Evolutionary conservation across 495 filamentous ascomycete species (phyloP).

Genomic region (Xylaria palmicola): DNA sequence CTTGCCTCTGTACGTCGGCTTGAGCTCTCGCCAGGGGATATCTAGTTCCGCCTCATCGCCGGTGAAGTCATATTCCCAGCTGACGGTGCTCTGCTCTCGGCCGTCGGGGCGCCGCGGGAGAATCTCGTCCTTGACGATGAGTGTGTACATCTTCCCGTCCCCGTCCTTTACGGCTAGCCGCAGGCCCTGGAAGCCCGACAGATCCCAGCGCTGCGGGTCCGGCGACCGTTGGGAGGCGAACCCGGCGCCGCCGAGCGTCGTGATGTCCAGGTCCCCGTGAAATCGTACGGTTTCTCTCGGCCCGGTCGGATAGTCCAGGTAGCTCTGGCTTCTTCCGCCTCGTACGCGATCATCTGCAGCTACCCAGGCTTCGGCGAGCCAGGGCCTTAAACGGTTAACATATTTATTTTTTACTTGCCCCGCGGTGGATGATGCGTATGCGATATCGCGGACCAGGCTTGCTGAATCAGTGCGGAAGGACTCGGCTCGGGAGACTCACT

Average conservation of each 20-base stretch:
- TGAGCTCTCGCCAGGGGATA: slow-evolving; percentile 61
- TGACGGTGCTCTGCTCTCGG: slow-evolving; percentile 59
- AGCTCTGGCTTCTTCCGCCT: slow-evolving; percentile 64
- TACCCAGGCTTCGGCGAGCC: slow-evolving; percentile 61
- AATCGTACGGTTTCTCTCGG: slow-evolving; percentile 48
- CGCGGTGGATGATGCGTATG: background rate
- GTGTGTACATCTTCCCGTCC: slow-evolving; percentile 61
- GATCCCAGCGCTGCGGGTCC: slow-evolving; percentile 52
- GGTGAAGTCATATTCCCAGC: slow-evolving; percentile 57
- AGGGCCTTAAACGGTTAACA: too few species aligned
- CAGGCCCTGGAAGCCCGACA: slow-evolving; percentile 56
- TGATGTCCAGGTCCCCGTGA: slow-evolving; percentile 67
- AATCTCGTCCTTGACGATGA: slow-evolving; percentile 69
- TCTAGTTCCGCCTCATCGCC: slow-evolving; percentile 35
- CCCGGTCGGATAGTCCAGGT: slow-evolving; percentile 36
- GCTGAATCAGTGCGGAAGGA: background rate
- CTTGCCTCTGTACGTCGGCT: slow-evolving; percentile 70
- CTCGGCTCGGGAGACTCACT: slow-evolving; percentile 30
- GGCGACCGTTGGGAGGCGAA: slow-evolving; percentile 76
- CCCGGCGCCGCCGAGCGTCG: slow-evolving; percentile 75
- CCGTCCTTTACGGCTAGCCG: slow-evolving; percentile 19
- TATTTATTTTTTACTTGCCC: too few species aligned
- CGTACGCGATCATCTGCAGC: slow-evolving; percentile 71
- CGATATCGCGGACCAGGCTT: background rate
- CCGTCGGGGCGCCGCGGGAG: slow-evolving; percentile 56